Base-by-base conservation (phyloP, 2,329 filamentous ascomycete species). In the Magnaporthales sp. region DNA sequence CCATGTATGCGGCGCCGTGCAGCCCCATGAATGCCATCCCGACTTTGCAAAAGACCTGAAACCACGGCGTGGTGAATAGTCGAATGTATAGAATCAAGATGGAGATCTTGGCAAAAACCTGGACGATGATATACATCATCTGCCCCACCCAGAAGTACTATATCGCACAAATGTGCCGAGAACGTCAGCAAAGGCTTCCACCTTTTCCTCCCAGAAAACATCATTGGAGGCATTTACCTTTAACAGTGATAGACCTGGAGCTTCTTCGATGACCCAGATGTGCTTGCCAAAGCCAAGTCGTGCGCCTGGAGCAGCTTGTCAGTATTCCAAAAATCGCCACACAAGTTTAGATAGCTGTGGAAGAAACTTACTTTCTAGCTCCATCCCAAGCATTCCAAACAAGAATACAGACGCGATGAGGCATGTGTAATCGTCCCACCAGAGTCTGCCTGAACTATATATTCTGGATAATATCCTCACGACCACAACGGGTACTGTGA, bases 1-100 rank as follows among this genome's bases (percentile, higher is more conserved):
- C 63, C 1, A 74, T 66, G 62, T 80, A 81, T 0, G 71, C 66
- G 0, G 75, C 29, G 0, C 75, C 75, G 19, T 71, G 75, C 1
- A 73, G 38, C 1, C 68, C 69, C 27, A 74, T 76, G 63, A 81
- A 73, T 10, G 68, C 73, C 19, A 69, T 62, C 7, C 69, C 46
- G 10, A 69, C 70, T 32, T 69, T 70, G 62, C 68, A 32, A 19
- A 58, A 32, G 6, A 30, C 61, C n/a, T 68, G 66, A 11, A 11
- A 71, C 62, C 56, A 73, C 61, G 27, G 19, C 15, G 65, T 67
- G 15, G 65, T 64, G 63, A 73, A 73, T 1, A 73, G 69, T 8
- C 70, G 71, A 27, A 54, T 68, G 67, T 69, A 70, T 61, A 74
- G 70, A 29, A 73, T 66, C 13, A 71, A 64, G 46, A 73, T 71